These are phyloP conservation scores for Fusarium sp. DNA, from an alignment of 2,329 filamentous ascomycete genomes.

Conservation along the genomic window DNA sequence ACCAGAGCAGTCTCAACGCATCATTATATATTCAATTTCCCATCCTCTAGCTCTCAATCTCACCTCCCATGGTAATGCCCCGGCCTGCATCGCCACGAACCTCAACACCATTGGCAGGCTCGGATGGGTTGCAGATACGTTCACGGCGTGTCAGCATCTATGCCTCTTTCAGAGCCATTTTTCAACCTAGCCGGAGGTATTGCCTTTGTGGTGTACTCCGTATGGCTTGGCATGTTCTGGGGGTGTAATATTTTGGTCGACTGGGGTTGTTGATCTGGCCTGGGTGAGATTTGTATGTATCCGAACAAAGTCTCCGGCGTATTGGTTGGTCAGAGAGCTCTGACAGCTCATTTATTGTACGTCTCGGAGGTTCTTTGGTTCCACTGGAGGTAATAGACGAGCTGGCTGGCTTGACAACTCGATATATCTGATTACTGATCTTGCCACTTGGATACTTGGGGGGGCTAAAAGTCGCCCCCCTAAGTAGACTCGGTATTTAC, in stretches of 20 bases:
- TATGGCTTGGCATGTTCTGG: not conserved
- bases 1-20: too few relatives aligned
- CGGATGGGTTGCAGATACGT: not conserved
- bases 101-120: not conserved
- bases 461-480: too few relatives aligned
- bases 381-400: not conserved
- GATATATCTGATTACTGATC: not conserved
- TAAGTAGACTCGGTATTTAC: not conserved
- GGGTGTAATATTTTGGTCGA: not conserved
- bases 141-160: slow-evolving; percentile 3
- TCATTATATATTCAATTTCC: slow-evolving; percentile 16
- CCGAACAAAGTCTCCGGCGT: slow-evolving; percentile 7
- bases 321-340: not conserved
- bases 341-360: not conserved
- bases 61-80: not conserved
- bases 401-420: not conserved
- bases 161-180: not conserved
- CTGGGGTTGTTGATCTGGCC: not conserved
- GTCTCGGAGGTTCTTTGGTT: not conserved
- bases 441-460: not conserved
- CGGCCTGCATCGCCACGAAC: not conserved
- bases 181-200: not conserved
- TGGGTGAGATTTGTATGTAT: slow-evolving; percentile 1
- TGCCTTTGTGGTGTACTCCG: not conserved
- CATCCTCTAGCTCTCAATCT: not conserved